Percentiles rank a stretch among this genome's conserved stretches.
Evolutionary conservation across 2,329 filamentous ascomycete genomes (phyloP).

Genomic region (Colletotrichum lini): DNA sequence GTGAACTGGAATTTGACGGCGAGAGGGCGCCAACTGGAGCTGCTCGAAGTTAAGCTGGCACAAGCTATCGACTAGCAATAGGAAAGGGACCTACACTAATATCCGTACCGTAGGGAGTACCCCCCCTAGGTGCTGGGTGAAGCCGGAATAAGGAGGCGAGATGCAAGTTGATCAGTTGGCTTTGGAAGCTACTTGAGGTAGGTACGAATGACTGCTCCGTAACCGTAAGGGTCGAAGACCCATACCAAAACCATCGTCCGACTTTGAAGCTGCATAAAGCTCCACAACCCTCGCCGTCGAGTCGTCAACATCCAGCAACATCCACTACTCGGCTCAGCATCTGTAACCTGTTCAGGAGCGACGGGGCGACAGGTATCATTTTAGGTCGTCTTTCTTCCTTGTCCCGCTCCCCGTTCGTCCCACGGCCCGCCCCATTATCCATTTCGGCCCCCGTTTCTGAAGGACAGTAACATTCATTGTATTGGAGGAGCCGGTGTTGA

Average conservation of each 20-base stretch:
- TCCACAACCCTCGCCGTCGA: neutral
- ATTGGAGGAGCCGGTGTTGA: constrained; percentile 30
- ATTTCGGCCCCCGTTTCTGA: constrained; percentile 34
- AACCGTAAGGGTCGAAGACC: neutral
- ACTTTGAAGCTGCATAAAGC: constrained; percentile 25
- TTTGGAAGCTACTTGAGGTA: too few species aligned
- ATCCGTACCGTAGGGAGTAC: too few species aligned
- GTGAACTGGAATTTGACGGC: neutral
- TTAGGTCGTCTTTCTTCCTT: constrained; percentile 24
- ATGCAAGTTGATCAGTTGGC: too few species aligned
- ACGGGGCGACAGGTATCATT: constrained; percentile 33
- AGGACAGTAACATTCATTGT: constrained; percentile 31
- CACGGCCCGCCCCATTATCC: constrained; percentile 35
- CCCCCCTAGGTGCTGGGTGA: neutral
- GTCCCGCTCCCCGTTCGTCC: constrained; percentile 30
- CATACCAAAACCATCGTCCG: neutral
- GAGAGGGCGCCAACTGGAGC: constrained; percentile 16
- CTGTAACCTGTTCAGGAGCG: neutral
- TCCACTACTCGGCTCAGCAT: constrained; percentile 7
- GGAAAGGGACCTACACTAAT: neutral
- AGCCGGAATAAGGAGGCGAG: neutral
- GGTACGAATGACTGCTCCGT: too few species aligned
- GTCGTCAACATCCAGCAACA: neutral
- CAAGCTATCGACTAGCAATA: neutral
- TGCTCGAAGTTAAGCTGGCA: constrained; percentile 8